Conservation (phyloP, 2,329 filamentous ascomycete species). For the Aureobasidium lini region DNA sequence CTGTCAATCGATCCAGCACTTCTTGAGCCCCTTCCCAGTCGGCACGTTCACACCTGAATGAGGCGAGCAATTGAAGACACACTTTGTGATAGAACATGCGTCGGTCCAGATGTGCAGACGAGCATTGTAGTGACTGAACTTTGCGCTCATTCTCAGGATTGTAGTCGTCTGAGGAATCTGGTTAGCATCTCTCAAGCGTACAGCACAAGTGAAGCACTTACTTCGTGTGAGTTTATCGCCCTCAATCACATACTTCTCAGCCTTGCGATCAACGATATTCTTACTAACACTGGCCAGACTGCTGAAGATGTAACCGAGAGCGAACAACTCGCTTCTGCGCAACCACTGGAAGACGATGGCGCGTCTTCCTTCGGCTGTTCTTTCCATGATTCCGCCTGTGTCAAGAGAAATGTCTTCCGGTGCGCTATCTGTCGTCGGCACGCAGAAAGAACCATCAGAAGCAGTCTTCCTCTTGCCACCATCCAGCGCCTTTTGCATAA, state of each 20-base stretch:
- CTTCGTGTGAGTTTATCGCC: slow-evolving; percentile 46
- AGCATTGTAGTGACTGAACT: slow-evolving; percentile 25
- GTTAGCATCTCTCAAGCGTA: not conserved
- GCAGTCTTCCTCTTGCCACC: slow-evolving; percentile 29
- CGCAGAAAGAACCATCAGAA: slow-evolving; percentile 32
- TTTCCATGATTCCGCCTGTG: slow-evolving; percentile 39
- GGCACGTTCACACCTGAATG: slow-evolving; percentile 62
- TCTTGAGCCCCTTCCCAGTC: slow-evolving; percentile 60
- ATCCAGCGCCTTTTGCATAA: slow-evolving; percentile 57
- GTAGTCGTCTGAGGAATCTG: slow-evolving; percentile 2
- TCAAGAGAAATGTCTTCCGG: slow-evolving; percentile 30
- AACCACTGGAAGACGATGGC: slow-evolving; percentile 53
- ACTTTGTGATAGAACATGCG: slow-evolving; percentile 59
- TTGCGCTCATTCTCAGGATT: slow-evolving; percentile 5
- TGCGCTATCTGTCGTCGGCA: slow-evolving; percentile 33
- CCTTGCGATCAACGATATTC: slow-evolving; percentile 48
- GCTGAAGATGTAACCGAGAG: slow-evolving; percentile 52
- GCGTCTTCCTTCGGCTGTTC: slow-evolving; percentile 30
- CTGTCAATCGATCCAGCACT: slow-evolving; percentile 48
- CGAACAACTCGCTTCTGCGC: slow-evolving; percentile 51
- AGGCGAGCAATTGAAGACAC: slow-evolving; percentile 61
- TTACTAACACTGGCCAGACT: slow-evolving; percentile 49
- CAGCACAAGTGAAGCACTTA: slow-evolving; percentile 17
- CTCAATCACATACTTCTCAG: slow-evolving; percentile 50
- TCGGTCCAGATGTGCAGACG: slow-evolving; percentile 49